These are phyloP conservation scores for Neocallimastix lanati DNA, from an alignment of 192 early-diverging fungal species.

Conservation along the genomic window DNA sequence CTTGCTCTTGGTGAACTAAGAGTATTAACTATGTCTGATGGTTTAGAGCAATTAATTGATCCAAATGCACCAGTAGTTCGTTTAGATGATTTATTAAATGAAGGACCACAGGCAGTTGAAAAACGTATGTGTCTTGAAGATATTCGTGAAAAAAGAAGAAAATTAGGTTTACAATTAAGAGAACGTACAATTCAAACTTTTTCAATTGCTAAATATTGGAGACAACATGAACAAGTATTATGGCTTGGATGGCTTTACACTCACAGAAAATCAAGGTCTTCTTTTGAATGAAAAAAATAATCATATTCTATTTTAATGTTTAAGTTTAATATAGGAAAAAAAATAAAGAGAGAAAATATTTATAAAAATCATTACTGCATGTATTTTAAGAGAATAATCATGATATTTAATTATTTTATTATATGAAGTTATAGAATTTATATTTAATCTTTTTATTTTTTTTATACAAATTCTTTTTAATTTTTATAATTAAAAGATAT, in stretches of 20 bases:
- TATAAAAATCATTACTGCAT: no score
- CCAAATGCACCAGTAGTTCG: background rate
- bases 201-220: slow-evolving; percentile 19
- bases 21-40: slow-evolving; percentile 21
- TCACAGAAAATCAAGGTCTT: background rate
- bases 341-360: no score
- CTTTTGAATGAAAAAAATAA: background rate
- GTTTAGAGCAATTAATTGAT: slow-evolving; percentile 8
- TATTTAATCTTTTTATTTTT: no score
- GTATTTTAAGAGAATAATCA: no score
- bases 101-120: slow-evolving; percentile 6
- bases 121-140: slow-evolving; percentile 13
- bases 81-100: slow-evolving; percentile 9
- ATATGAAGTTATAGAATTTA: no score
- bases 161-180: slow-evolving; percentile 12
- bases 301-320: no score
- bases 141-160: slow-evolving; percentile 8
- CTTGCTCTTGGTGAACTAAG: slow-evolving; percentile 16
- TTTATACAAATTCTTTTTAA: no score
- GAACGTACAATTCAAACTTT: slow-evolving; percentile 16
- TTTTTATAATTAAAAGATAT: no score
- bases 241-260: background rate
- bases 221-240: slow-evolving; percentile 6
- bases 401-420: no score
- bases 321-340: no score